Evolutionary conservation across 192 early-diverging fungal genomes (phyloP), one percentile per base, ranked within the genome.

Genomic region (Linnemannia zychae): DNA sequence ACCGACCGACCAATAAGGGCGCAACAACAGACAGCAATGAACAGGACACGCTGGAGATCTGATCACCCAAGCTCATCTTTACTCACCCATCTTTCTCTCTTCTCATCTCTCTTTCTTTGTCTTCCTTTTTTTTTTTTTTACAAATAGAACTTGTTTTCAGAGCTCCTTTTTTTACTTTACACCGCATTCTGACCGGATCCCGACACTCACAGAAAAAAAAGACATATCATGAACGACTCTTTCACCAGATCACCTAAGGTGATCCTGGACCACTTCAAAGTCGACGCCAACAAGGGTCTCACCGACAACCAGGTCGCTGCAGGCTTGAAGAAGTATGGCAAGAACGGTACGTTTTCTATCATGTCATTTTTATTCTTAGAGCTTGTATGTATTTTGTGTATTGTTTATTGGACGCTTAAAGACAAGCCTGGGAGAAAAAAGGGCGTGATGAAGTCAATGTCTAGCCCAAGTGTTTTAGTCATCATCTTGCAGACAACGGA

Each of bases 221-320:
- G 20, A 68, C 24, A 16, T 70, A 63, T 24, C 20, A 96, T 97
- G 95, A 94, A 95, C 53, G 89, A 85, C 71, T 89, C 91, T 4
- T 95, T 90, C 77, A 91, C 89, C 52, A 91, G 91, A 84, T 88
- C 89, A 37, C 83, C 92, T 12, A 87, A 92, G 74, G 93, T 94
- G 85, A 91, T 96, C 60, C 91, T 94, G 40, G 90, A 90, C 71
- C 78, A 88, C 67, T 93, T 97, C 77, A 89, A 93, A 36, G 96
- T 96, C 15, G 88, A 93, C 63, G 75, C 88, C 22, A 68, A 90
- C 4, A 87, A 90, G 46, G 97, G 97, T 13, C 88, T 98, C 75
- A 91, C 91, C 7, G 69, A 84, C 38, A 81, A 81, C 46, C 95
- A 98, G 80, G 94, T 93, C 11, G 46, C 77, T 24, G 88, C 91